Evolutionary conservation across 164 flowering plant genomes (phyloP).

Genomic region (Vitis riparia): DNA sequence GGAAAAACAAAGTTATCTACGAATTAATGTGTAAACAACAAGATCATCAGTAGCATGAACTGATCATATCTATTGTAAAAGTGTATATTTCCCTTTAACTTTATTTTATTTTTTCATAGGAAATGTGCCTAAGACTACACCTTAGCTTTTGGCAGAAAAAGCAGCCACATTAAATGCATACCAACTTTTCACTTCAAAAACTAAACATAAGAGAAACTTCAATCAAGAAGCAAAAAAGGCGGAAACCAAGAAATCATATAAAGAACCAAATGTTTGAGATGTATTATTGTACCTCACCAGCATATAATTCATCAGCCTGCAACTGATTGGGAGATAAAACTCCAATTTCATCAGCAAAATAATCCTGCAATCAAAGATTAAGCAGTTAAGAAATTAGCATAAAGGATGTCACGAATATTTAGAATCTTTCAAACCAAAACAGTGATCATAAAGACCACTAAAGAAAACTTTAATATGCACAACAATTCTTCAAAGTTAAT

Average conservation of each 20-base stretch:
- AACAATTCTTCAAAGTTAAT: no score
- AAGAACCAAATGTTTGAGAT: not conserved
- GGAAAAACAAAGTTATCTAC: no score
- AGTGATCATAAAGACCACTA: not conserved
- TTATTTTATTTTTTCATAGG: no score
- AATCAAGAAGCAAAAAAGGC: not conserved
- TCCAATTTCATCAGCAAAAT: slow-evolving; percentile 95
- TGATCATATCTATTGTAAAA: no score
- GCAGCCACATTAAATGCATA: no score
- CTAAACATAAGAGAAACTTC: not conserved
- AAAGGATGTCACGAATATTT: not conserved
- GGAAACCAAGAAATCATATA: not conserved
- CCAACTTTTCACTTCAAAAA: no score
- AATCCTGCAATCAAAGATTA: slow-evolving; percentile 55
- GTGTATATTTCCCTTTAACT: no score
- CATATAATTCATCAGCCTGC: slow-evolving; percentile 77
- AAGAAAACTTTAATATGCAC: not conserved
- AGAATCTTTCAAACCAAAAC: not conserved
- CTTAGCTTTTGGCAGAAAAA: no score
- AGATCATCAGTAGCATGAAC: no score
- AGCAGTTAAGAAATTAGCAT: not conserved
- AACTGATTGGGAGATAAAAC: slow-evolving; percentile 90
- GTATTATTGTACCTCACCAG: slow-evolving; percentile 79
- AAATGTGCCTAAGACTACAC: no score
- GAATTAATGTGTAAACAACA: no score